Evolutionary conservation across 1,284 basidiomycete species (phyloP).

Genomic region (Vanrija sp.): DNA sequence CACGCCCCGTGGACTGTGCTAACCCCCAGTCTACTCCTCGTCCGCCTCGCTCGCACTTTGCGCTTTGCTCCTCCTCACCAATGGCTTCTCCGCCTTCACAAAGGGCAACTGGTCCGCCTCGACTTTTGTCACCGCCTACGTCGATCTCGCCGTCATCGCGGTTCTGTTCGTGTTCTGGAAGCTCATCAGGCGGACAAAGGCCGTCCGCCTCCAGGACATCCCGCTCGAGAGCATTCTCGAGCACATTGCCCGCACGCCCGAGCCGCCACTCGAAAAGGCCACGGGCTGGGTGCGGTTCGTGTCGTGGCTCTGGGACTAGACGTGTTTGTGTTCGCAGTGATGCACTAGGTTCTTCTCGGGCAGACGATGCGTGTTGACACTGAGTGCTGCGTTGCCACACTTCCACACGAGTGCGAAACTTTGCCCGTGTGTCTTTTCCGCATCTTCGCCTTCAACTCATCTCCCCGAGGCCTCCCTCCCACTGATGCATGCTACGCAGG

Average conservation of each 20-base stretch:
- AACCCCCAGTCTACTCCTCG: slow-evolving; percentile 16
- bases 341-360: too few relatives aligned
- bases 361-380: too few relatives aligned
- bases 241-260: slow-evolving; percentile 12
- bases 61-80: slow-evolving; percentile 21
- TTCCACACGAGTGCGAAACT: too few relatives aligned
- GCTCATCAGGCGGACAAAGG: slow-evolving; percentile 16
- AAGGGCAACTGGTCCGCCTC: slow-evolving; percentile 20
- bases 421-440: too few relatives aligned
- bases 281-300: slow-evolving; percentile 12
- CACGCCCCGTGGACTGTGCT: too few relatives aligned
- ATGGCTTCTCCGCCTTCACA: slow-evolving; percentile 23
- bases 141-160: slow-evolving; percentile 25
- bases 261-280: slow-evolving; percentile 2
- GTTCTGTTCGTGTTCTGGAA: slow-evolving; percentile 18
- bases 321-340: too few relatives aligned
- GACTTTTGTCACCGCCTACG: slow-evolving; percentile 23
- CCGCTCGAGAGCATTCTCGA: slow-evolving; percentile 21
- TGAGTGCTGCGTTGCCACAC: too few relatives aligned
- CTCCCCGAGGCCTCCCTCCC: too few relatives aligned
- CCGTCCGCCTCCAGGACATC: slow-evolving; percentile 12
- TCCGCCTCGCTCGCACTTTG: slow-evolving; percentile 12
- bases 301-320: slow-evolving; percentile 26
- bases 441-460: too few relatives aligned
- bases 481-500: too few relatives aligned